Evolutionary conservation across 192 early-diverging fungal genomes (phyloP), one percentile per base, ranked within the genome.

Genomic region (Gigaspora rosea): DNA sequence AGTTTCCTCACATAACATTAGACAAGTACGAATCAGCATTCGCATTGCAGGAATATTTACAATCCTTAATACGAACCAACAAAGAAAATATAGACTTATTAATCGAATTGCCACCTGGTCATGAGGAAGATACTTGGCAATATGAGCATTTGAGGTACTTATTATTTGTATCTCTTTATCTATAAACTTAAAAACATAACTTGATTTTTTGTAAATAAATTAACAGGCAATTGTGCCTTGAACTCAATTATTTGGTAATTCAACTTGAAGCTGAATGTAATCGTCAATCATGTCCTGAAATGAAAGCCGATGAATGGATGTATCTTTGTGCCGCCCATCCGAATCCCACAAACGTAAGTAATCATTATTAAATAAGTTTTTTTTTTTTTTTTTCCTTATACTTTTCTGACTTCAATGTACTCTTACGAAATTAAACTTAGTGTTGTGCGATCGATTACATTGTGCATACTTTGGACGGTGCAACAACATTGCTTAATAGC

Each of bases 301-400:
- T 99, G 97, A 92, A 95, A 71, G 95, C 96, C 3, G 88, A 91
- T 52, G 95, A 95, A 41, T 95, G 93, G 88, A 85, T 92, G 71
- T 98, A 94, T 81, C 90, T 95, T 41, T 98, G 97, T 78, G 97
- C 97, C 4, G 93, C 92, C 9, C 97, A 99, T 73, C 86, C 88
- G 36, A 81, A 86, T 10, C 86, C 96, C 6, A 85, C 92, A 72
- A 85, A 89, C 49, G 94, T 95, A 88, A 13, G 78, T 59, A 70
- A 48, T 4, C 15, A n/a, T 46, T 18, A 36, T 35, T 35, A 32
- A 51, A 22, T 48, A 12, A 69, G 59, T 58, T 54, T 20, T 71
- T 52, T 65, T 57, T 41, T 33, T 59, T 56, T 47, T 12, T 56
- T 51, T 69, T 57, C 22, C 16, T 27, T 3, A 33, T 59, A 67